A percentile compares a stretch with the other conserved stretches of the same genome.
phyloP scores from a whole-genome alignment of 2,329 filamentous ascomycete species.

The Aspergillus luchuensis region DNA sequence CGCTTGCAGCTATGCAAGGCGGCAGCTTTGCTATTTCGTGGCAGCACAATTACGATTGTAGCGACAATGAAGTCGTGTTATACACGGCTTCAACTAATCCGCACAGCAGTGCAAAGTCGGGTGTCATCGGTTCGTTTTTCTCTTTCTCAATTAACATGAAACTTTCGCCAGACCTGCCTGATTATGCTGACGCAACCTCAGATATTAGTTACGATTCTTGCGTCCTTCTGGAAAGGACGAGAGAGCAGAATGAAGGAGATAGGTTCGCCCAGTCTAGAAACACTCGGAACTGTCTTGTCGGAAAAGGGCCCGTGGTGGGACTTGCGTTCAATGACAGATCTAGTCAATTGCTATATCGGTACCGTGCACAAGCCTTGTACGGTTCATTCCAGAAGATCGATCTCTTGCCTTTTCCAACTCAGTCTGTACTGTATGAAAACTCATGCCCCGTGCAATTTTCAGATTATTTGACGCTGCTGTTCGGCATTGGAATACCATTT shows the following conservation, averaged over 20 bases:
- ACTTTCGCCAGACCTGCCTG: not conserved
- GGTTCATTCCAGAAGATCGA: conserved; percentile 36
- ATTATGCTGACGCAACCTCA: conserved; percentile 16
- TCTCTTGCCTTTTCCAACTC: conserved; percentile 6
- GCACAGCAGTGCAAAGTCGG: conserved; percentile 6
- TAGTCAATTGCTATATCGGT: conserved; percentile 40
- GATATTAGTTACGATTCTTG: conserved; percentile 24
- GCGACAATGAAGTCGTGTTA: conserved; percentile 32
- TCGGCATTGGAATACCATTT: conserved; percentile 45
- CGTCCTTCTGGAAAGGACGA: conserved; percentile 21
- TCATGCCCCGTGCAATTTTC: conserved; percentile 29
- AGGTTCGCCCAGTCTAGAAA: conserved; percentile 1
- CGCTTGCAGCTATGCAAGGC: conserved; percentile 28
- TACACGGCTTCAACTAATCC: conserved; percentile 25
- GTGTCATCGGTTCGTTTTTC: conserved; percentile 25
- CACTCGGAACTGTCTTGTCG: not conserved
- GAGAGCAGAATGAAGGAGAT: conserved; percentile 3
- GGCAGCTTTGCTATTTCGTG: conserved; percentile 42
- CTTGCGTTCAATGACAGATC: conserved; percentile 42
- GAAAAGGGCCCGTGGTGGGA: conserved; percentile 29
- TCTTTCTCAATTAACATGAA: not conserved
- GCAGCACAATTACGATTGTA: conserved; percentile 28
- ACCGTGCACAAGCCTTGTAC: conserved; percentile 37
- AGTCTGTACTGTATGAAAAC: conserved; percentile 27
- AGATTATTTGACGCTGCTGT: conserved; percentile 29